Conservation (phyloP, 306 rosid species). For the Ochetophila trinervis region DNA sequence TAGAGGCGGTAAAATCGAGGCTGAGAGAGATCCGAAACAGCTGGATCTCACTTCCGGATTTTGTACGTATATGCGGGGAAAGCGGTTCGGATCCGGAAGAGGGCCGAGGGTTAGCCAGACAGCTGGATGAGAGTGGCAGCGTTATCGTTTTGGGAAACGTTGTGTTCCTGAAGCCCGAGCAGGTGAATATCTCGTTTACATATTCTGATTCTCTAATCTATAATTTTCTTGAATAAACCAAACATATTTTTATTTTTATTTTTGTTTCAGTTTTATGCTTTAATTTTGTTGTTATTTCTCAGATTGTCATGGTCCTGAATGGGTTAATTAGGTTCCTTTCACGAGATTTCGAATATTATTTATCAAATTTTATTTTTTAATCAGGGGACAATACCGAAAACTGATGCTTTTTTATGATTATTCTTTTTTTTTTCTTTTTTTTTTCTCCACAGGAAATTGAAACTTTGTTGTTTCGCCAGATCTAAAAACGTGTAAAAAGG, state of each 20-base stretch:
- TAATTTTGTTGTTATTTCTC: background rate
- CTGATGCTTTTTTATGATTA: constrained; percentile 50
- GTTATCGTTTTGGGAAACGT: constrained; percentile 73
- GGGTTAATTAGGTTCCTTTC: constrained; percentile 17
- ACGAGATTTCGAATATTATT: constrained; percentile 4
- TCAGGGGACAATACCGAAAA: constrained; percentile 36
- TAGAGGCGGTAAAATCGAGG: constrained; percentile 60
- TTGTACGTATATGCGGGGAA: constrained; percentile 55
- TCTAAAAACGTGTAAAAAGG: constrained; percentile 45
- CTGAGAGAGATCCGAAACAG: constrained; percentile 37
- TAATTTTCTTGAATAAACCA: background rate
- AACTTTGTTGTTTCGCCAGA: constrained; percentile 67
- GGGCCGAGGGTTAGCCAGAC: constrained; percentile 48
- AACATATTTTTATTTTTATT: background rate
- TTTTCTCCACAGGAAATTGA: constrained; percentile 45
- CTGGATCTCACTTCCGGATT: constrained; percentile 55
- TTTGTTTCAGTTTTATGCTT: constrained; percentile 5
- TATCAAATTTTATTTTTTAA: background rate
- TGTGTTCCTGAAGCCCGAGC: constrained; percentile 70
- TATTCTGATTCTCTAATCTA: background rate
- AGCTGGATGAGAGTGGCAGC: constrained; percentile 64
- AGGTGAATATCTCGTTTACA: constrained; percentile 48
- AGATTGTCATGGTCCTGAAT: constrained; percentile 41
- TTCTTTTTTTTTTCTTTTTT: constrained; percentile 36
- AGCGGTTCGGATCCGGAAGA: constrained; percentile 45